A percentile compares a stretch with the other conserved stretches of the same genome.
Evolutionary conservation across 83 land plant genomes (phyloP).

Genomic region (Picea engelmannii): DNA sequence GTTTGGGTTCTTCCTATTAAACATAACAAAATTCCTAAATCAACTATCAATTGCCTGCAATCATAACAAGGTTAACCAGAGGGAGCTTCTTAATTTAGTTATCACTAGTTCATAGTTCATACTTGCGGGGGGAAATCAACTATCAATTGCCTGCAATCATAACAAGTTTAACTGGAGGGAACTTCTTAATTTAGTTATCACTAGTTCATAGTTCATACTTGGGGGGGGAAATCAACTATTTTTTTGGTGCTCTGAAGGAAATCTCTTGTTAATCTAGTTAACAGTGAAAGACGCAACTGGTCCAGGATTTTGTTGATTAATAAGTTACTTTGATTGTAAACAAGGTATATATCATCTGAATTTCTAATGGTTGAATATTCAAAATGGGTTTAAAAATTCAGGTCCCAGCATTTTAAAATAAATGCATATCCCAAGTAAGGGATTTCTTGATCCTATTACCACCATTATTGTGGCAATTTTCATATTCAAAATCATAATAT

Average conservation of each 20-base stretch:
- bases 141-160: too few relatives aligned
- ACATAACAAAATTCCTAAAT: too few relatives aligned
- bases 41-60: too few relatives aligned
- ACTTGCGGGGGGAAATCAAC: too few relatives aligned
- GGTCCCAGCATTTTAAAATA: background rate
- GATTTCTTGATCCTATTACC: background rate
- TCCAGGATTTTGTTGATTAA: background rate
- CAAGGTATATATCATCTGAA: background rate
- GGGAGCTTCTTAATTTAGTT: too few relatives aligned
- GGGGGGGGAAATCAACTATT: background rate
- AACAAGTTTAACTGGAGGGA: too few relatives aligned
- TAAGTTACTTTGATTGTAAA: background rate
- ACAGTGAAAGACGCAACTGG: background rate
- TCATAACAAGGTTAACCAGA: too few relatives aligned
- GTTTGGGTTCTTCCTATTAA: too few relatives aligned
- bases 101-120: too few relatives aligned
- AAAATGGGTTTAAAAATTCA: background rate
- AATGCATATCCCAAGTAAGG: background rate
- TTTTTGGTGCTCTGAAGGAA: background rate
- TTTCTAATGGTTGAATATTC: background rate
- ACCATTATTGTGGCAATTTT: background rate
- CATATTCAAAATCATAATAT: background rate
- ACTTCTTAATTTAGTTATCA: too few relatives aligned
- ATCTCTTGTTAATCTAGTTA: background rate
- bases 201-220: background rate